phyloP scores from a whole-genome alignment of 176 grass and related monocot genomes.

The Oryza officinalis region DNA sequence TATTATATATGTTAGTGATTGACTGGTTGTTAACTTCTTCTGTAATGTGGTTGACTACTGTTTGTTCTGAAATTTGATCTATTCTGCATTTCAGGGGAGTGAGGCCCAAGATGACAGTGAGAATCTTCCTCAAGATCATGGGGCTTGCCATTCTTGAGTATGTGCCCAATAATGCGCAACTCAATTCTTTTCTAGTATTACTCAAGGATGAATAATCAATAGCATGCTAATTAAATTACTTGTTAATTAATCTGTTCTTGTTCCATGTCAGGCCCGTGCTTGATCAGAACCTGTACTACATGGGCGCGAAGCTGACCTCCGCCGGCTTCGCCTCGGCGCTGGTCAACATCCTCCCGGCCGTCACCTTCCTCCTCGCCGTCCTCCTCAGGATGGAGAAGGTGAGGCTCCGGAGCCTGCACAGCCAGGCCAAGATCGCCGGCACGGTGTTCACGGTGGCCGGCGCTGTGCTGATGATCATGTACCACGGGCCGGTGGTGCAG shows the following conservation, averaged over 20 bases:
- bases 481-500: conserved; percentile 69
- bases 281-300: conserved; percentile 86
- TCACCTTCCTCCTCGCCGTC: conserved; percentile 78
- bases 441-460: conserved; percentile 65
- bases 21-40: background rate
- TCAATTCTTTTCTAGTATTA: background rate
- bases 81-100: conserved; percentile 41
- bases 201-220: background rate
- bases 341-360: conserved; percentile 79
- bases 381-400: conserved; percentile 69
- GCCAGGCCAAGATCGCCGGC: conserved; percentile 87
- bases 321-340: conserved; percentile 71
- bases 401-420: conserved; percentile 47
- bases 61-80: background rate
- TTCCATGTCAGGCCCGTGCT: conserved; percentile 64
- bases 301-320: conserved; percentile 69
- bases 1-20: background rate
- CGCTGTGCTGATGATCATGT: conserved; percentile 88
- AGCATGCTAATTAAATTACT: too few species aligned
- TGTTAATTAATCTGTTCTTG: background rate
- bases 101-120: conserved; percentile 65
- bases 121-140: conserved; percentile 68
- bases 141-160: conserved; percentile 70
- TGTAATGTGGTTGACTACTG: background rate
- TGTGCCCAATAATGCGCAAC: background rate